A percentile compares a stretch with the other conserved stretches of the same genome.
Conservation (phyloP, 2,329 filamentous ascomycete species). For the Venturia effusa region DNA sequence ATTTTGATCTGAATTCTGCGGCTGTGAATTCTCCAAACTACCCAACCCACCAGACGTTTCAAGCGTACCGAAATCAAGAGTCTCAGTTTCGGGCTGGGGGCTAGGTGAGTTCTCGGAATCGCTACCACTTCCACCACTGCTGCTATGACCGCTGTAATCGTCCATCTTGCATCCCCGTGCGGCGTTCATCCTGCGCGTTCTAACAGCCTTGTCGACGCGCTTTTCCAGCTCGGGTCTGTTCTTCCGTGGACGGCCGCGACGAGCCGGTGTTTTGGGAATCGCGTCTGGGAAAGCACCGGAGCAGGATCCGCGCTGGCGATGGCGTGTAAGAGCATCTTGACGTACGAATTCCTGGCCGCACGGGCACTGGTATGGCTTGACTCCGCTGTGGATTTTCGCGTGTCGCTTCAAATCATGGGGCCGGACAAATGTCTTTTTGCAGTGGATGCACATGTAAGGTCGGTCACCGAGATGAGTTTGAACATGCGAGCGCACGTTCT, state of each 20-base stretch:
- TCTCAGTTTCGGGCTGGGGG: not conserved
- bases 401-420: constrained; percentile 97
- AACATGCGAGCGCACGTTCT: constrained; percentile 97
- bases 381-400: constrained; percentile 91
- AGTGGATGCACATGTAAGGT: constrained; percentile 88
- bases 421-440: constrained; percentile 90
- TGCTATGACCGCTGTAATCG: constrained; percentile 2
- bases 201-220: constrained; percentile 44
- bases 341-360: constrained; percentile 92
- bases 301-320: constrained; percentile 93
- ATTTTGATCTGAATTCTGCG: not conserved
- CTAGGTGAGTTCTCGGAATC: constrained; percentile 7
- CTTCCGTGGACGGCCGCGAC: constrained; percentile 50
- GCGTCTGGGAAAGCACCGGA: constrained; percentile 84
- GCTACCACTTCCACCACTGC: not conserved
- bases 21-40: not conserved
- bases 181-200: constrained; percentile 35
- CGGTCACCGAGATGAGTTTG: constrained; percentile 96
- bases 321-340: constrained; percentile 87
- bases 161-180: not conserved
- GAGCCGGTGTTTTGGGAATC: constrained; percentile 28
- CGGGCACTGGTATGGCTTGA: constrained; percentile 89
- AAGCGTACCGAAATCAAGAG: constrained; percentile 8
- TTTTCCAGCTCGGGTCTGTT: constrained; percentile 52
- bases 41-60: constrained; percentile 6